Base-by-base conservation (phyloP, 192 early-diverging fungal genomes). In the Backusella psychrophila region DNA sequence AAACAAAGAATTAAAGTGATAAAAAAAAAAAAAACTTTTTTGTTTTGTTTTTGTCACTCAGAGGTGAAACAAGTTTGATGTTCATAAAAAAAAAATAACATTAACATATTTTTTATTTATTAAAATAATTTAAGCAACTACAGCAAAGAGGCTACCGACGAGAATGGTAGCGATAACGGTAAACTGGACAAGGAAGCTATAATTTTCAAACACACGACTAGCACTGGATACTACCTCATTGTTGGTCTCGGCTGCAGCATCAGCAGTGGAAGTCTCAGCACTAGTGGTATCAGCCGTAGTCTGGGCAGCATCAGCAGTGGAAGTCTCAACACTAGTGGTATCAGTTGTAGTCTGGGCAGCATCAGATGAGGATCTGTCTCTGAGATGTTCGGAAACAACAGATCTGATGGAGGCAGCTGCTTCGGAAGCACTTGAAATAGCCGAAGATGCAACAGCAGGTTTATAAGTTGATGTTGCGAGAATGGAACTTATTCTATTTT, bases 131-230 rank as follows among this genome's bases (percentile, higher is more conserved):
- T 74, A 75, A 23, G 33, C 74, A 23, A 75, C 35, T 46, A 75
- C 67, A 33, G 26, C 67, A 29, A 66, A 66, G 33, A 69, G 36
- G 21, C 74, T 75, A 49, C 49, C 74, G 23, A 67, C 31, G 36
- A 59, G 33, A 44, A 75, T 46, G 21, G 74, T 42, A 12, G 21
- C 44, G 5, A 75, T 23, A 52, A 34, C 33, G 4, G 74, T 66
- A 67, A 69, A 6, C 68, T 75, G 74, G n/a, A 49, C 44, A 26
- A 68, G n/a, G 6, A 69, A 34, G n/a, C 12, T 31, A 21, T 69
- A 15, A 36, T 66, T 69, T 9, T 31, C 46, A 46, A 14, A 17
- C 33, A 65, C 2, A 52, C 66, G n/a, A 26, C 39, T 26, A 1
- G 33, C 39, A n/a, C 15, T 63, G 19, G 65, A 6, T 9, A 59